These are phyloP conservation scores for Lactifluus echinatus DNA, from an alignment of 768 basidiomycete species.

Conservation along the genomic window DNA sequence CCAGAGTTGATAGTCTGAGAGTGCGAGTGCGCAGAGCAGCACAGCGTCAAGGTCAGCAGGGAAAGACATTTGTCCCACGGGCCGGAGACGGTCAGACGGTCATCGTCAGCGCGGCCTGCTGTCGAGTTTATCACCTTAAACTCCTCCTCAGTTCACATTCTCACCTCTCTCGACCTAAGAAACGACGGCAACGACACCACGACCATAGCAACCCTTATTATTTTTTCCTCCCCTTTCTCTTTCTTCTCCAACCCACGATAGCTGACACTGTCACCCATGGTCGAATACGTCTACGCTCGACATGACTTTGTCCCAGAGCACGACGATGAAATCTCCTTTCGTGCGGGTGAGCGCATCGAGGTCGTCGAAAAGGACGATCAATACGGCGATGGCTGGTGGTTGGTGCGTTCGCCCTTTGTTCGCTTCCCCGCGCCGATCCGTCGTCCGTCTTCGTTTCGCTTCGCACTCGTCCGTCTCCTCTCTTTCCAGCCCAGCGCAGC, in stretches of 20 bases:
- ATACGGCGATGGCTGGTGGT: slow-evolving; percentile 96
- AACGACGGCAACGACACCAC: background rate
- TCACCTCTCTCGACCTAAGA: background rate
- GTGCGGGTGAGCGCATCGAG: slow-evolving; percentile 78
- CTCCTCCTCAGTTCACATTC: too few species aligned
- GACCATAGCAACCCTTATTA: slow-evolving; percentile 4
- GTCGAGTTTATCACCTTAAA: too few species aligned
- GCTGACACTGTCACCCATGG: slow-evolving; percentile 44
- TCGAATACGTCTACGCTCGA: slow-evolving; percentile 78
- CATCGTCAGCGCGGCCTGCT: too few species aligned
- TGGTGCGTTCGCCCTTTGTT: slow-evolving; percentile 35
- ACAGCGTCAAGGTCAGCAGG: too few species aligned
- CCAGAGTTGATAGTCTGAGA: slow-evolving; percentile 72
- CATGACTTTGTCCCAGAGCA: slow-evolving; percentile 89
- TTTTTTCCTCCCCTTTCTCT: too few species aligned
- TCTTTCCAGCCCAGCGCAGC: background rate
- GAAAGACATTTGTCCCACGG: too few species aligned
- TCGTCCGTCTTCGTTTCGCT: background rate
- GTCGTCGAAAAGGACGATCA: slow-evolving; percentile 89
- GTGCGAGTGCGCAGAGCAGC: slow-evolving; percentile 43
- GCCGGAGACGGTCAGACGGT: too few species aligned
- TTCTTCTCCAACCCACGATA: too few species aligned
- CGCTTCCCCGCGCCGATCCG: background rate
- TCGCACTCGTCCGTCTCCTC: background rate
- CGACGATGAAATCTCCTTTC: slow-evolving; percentile 86